A percentile compares a stretch with the other conserved stretches of the same genome.
These are phyloP conservation scores for Cyberlindnera petersonii DNA, from an alignment of 805 yeast genomes.

Conservation along the genomic window DNA sequence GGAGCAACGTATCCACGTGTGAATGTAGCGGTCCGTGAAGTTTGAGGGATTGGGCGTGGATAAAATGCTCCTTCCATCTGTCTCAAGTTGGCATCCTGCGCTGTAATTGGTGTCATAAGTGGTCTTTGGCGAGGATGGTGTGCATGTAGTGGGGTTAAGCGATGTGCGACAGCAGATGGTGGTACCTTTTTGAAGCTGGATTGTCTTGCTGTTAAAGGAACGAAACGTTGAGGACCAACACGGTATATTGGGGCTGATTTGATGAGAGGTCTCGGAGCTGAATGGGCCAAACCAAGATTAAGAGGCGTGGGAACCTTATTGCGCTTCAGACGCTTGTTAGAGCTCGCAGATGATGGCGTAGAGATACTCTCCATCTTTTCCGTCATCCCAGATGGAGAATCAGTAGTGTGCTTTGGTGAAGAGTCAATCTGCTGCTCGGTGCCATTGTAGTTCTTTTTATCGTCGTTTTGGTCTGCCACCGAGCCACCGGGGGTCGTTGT, in stretches of 20 bases:
- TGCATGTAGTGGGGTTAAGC: conserved; percentile 3
- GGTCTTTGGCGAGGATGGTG: conserved; percentile 16
- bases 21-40: conserved; percentile 2
- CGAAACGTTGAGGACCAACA: conserved; percentile 12
- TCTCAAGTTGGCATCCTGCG: conserved; percentile 12
- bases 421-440: not conserved
- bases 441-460: not conserved
- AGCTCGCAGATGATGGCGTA: conserved; percentile 21
- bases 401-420: conserved; percentile 4
- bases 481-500: conserved; percentile 12
- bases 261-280: conserved; percentile 25
- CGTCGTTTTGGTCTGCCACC: not conserved
- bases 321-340: conserved; percentile 28
- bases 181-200: conserved; percentile 10
- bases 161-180: not conserved
- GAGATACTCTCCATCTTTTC: conserved; percentile 16
- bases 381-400: conserved; percentile 19
- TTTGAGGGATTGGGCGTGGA: conserved; percentile 11
- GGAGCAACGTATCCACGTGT: conserved; percentile 12
- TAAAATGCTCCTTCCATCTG: conserved; percentile 13
- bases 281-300: conserved; percentile 17
- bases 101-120: conserved; percentile 14
- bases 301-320: conserved; percentile 30
- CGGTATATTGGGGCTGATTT: conserved; percentile 33
- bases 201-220: conserved; percentile 17